A percentile compares a stretch with the other conserved stretches of the same genome.
Conservation (phyloP, 495 filamentous ascomycete species). For the Aspergillus affinis region DNA sequence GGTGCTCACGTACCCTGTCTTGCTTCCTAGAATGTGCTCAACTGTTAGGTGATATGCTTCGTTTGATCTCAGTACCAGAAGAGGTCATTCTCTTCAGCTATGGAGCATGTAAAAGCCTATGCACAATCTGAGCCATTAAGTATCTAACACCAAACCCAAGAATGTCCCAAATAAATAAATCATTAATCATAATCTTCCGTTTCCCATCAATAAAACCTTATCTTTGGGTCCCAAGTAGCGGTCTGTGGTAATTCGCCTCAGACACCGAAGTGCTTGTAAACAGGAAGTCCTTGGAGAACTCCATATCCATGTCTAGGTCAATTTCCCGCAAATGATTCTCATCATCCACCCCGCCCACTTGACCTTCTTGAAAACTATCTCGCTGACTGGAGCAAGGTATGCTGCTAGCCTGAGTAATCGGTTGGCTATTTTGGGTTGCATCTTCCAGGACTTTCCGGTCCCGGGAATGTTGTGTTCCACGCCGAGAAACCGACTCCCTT, state of each 20-base stretch:
- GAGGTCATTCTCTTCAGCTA: too few species aligned
- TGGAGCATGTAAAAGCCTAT: neutral
- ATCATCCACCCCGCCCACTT: constrained; percentile 6
- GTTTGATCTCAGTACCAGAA: neutral
- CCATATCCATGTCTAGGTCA: constrained; percentile 39
- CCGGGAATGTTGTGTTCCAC: constrained; percentile 1
- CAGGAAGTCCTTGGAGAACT: constrained; percentile 40
- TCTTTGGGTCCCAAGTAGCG: constrained; percentile 8
- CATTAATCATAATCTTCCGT: neutral
- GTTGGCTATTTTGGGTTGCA: constrained; percentile 30
- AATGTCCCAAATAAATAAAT: neutral
- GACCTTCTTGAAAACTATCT: constrained; percentile 14
- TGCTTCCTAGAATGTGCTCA: neutral
- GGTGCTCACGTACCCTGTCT: neutral
- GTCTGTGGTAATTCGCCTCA: constrained; percentile 22
- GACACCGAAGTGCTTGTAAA: constrained; percentile 38
- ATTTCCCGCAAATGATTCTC: constrained; percentile 32
- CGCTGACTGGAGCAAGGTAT: constrained; percentile 13
- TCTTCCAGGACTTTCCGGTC: constrained; percentile 29
- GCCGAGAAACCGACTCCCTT: constrained; percentile 10
- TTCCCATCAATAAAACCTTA: neutral
- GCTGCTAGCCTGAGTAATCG: constrained; percentile 20
- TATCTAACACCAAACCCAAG: neutral
- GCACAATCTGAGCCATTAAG: neutral
- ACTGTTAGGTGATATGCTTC: neutral